Evolutionary conservation across 1,284 basidiomycete species (phyloP).

Genomic region (Exsudoporus floridanus): DNA sequence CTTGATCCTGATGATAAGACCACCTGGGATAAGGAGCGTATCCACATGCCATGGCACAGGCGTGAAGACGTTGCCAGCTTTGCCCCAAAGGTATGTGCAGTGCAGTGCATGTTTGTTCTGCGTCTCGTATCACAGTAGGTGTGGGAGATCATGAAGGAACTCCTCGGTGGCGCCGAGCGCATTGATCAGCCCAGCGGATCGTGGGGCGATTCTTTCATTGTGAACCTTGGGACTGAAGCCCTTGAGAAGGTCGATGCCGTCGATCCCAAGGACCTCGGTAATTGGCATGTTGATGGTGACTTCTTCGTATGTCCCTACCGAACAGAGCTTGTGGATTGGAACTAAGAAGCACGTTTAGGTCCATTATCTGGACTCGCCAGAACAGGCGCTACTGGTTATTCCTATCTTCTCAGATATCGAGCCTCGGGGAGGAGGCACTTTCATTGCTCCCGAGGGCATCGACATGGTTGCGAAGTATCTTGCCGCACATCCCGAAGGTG

Average conservation of each 20-base stretch:
- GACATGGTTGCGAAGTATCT: conserved; percentile 1
- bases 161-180: not conserved
- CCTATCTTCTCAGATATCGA: conserved; percentile 8
- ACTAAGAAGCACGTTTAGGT: not conserved
- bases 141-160: not conserved
- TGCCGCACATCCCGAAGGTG: not conserved
- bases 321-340: not conserved
- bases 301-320: not conserved
- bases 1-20: conserved; percentile 52
- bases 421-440: conserved; percentile 1
- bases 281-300: conserved; percentile 4
- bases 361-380: not conserved
- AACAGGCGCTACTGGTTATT: conserved; percentile 2
- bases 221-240: conserved; percentile 2
- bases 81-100: conserved; percentile 46
- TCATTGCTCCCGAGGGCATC: conserved; percentile 1
- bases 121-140: not conserved
- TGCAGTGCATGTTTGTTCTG: not conserved
- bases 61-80: conserved; percentile 42
- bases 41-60: conserved; percentile 54
- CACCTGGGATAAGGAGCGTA: conserved; percentile 51
- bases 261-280: not conserved
- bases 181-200: not conserved
- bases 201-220: not conserved
- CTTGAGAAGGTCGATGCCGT: not conserved